Evolutionary conservation across 352 stramenopile species (phyloP), one percentile per base, ranked within the genome.

Genomic region (Phytophthora idaei): DNA sequence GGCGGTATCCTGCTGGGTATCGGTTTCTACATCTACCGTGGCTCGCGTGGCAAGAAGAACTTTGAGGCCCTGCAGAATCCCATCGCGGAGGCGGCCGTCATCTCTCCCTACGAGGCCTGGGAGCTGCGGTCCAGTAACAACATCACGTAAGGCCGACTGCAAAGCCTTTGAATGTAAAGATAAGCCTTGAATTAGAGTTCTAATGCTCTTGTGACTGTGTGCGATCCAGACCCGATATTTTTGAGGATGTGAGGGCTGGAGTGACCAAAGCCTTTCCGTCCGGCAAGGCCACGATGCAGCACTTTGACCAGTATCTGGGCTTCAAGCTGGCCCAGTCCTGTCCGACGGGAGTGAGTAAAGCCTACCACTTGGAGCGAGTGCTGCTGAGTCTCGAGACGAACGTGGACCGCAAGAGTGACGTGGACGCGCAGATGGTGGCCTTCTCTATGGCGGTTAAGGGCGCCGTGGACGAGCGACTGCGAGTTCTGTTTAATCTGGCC

Each of bases 361-460:
- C 73, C 15, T 82, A 95, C 45, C 87, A 95, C 55, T 56, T 95
- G 47, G 87, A 95, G 61, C 79, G 87, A 34, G 79, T 95, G 48
- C 64, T 93, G 42, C 48, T 91, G 70, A 91, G 84, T 69, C 73
- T 95, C 5, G 51, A 78, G 34, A 77, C 76, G 54, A 80, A 92
- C 41, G 63, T 41, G 5, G 62, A 88, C 34, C 71, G 85, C 51
- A 91, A 90, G 67, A 67, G 63, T 45, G 77, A 92, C 50, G 69
- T 93, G 28, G 83, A 95, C 48, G 79, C 85, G 45, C 73, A 92
- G 46, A 64, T 95, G 52, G 85, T 93, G 15, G 87, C 87, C 44
- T 93, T 95, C 67, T 92, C 87, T 28, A 84, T 95, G 83, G 82
- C 84, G 2, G 79, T 95, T 32, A 93, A 95, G 56, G 87, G 87